Percentiles rank a stretch among this genome's conserved stretches.
Conservation (phyloP, 768 basidiomycete genomes). For the Macrocybe gigantea region DNA sequence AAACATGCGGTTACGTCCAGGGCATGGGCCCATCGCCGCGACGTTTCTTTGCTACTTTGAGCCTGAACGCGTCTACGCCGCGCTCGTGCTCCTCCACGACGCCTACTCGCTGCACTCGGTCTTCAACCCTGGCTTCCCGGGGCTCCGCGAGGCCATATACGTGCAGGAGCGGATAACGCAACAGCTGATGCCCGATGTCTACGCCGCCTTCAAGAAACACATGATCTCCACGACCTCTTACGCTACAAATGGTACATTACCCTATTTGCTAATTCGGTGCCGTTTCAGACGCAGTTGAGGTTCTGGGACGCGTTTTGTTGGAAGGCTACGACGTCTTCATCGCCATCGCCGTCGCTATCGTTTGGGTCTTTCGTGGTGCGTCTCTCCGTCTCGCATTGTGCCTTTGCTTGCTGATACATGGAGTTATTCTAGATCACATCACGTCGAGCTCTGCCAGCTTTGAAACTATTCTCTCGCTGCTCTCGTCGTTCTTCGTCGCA, state of each 20-base stretch:
- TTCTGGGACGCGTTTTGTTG: conserved; percentile 92
- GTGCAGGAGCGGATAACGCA: conserved; percentile 89
- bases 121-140: conserved; percentile 93
- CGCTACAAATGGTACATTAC: conserved; percentile 99
- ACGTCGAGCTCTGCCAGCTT: conserved; percentile 76
- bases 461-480: conserved; percentile 84
- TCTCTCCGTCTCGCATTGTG: conserved; percentile 6
- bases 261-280: conserved; percentile 90
- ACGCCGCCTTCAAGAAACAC: conserved; percentile 78
- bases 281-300: conserved; percentile 90
- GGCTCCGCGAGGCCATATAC: conserved; percentile 92
- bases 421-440: conserved; percentile 61
- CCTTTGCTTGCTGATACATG: background rate
- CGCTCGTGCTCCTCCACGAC: conserved; percentile 86
- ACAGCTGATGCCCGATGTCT: conserved; percentile 83
- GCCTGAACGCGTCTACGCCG: conserved; percentile 82
- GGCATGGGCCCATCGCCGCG: conserved; percentile 99
- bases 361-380: conserved; percentile 88
- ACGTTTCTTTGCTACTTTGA: conserved; percentile 92
- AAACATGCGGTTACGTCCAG: conserved; percentile 91
- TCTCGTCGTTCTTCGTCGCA: conserved; percentile 93
- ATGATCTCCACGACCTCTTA: conserved; percentile 92
- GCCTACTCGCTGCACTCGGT: conserved; percentile 82
- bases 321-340: conserved; percentile 90
- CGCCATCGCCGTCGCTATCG: conserved; percentile 77